Evolutionary conservation across 129 eudicot genomes (phyloP), one percentile per base, ranked within the genome.

Genomic region (Artemisia argyi): DNA sequence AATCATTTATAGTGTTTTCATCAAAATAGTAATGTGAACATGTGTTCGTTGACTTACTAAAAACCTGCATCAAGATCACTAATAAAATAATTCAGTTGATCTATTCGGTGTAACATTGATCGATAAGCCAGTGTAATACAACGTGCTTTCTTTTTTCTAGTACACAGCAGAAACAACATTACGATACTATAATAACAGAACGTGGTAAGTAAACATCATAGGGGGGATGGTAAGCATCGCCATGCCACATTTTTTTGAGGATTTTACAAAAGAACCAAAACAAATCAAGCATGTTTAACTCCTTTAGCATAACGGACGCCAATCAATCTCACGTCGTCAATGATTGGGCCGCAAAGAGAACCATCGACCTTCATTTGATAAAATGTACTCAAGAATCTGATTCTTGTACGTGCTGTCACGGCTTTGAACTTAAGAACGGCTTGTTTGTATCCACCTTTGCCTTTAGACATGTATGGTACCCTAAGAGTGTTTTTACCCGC

Each of bases 291-390:
- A 20, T 71, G 91, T 72, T 66, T 39, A 39, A 39, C 46, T 39
- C 46, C 46, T 39, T 7, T 77, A 47, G 85, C 85, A 17, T 83
- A 57, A 2, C 85, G 87, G 12, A 84, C 82, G 0, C 85, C 66
- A 7, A 93, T 75, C 83, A 89, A 73, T 20, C 82, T 82, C 42
- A 95, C 88, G 70, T 88, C 97, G 50, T 95, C 96, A 17, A 95
- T 64, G 47, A 91, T 86, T 10, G 97, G 97, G 58, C 97, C 97
- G 65, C 97, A 91, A 19, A 91, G 81, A 39, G 97, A 83, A 61
- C 95, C 91, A 55, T 91, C 97, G 53, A 80, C 84, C 86, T 84
- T 87, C 95, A 85, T 91, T 59, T 82, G 89, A 72, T 91, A 88
- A 67, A 57, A 91, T 30, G 86, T 66, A 80, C 97, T 91, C 69